Evolutionary conservation across 176 grass and related monocot species (phyloP).

Genomic region (Musa itinerans): DNA sequence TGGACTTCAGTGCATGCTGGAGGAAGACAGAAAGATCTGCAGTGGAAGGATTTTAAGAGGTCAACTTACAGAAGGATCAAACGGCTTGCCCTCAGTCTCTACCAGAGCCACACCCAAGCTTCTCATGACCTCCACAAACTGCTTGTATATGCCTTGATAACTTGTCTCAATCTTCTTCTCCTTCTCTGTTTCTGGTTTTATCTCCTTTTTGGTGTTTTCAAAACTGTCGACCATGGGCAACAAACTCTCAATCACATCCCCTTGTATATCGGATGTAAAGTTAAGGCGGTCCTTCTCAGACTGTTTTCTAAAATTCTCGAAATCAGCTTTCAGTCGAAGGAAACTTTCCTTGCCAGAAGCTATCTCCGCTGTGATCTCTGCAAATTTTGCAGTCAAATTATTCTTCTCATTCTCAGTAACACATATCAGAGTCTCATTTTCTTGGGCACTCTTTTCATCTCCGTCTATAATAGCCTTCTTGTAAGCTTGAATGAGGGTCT

Average conservation of each 20-base stretch:
- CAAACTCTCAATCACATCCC: constrained; percentile 61
- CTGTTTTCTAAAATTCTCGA: constrained; percentile 93
- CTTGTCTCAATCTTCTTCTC: constrained; percentile 63
- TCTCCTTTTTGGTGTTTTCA: constrained; percentile 58
- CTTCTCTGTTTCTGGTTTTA: constrained; percentile 58
- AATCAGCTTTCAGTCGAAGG: constrained; percentile 80
- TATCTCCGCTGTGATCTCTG: constrained; percentile 51
- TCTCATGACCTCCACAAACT: constrained; percentile 87
- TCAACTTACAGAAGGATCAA: constrained; percentile 79
- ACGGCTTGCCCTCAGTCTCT: constrained; percentile 93
- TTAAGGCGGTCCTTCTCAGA: constrained; percentile 63
- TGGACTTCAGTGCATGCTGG: not conserved
- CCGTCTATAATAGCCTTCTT: constrained; percentile 60
- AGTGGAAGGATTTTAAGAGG: not conserved
- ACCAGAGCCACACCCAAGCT: constrained; percentile 71
- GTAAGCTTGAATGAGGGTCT: constrained; percentile 59
- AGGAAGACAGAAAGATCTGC: not conserved
- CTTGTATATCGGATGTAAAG: constrained; percentile 79
- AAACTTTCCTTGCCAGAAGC: constrained; percentile 56
- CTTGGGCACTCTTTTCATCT: constrained; percentile 43
- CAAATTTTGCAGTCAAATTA: constrained; percentile 38
- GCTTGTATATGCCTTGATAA: constrained; percentile 78
- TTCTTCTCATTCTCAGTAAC: constrained; percentile 48
- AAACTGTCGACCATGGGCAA: constrained; percentile 70
- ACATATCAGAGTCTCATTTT: constrained; percentile 58